Base-by-base conservation (phyloP, 2,329 filamentous ascomycete genomes). In the Botryotinia globosa region DNA sequence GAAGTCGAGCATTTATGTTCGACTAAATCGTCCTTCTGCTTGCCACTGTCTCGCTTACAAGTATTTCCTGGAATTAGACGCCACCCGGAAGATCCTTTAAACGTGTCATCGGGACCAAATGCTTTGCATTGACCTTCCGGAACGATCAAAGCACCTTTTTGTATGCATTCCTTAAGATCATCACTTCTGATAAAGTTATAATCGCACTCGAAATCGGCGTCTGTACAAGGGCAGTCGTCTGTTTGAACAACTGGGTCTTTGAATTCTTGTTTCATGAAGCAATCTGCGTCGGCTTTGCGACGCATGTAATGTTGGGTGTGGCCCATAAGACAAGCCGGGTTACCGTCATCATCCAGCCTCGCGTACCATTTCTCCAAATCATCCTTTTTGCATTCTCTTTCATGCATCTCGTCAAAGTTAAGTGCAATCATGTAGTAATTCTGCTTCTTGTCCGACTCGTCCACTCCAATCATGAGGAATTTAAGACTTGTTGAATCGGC, bases 321-420 rank as follows among this genome's bases (percentile, higher is more conserved):
- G 32, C 96, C 96, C 95, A 99, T 98, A 76, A 99, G 85, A 81
- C 96, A 99, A 68, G 90, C 93, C 3, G 94, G 88, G 69, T 97
- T 88, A 45, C 92, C 92, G 34, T 97, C 88, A 44, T 92, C 88
- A 79, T 97, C 91, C 54, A 92, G 87, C 25, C 94, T 90, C 37
- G 96, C 96, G 76, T 89, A 89, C 96, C 96, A 99, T 70, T 91
- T 87, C 80, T 98, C 94, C 82, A 98, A 91, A 77, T 97, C 93
- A 76, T 96, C 92, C 51, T 88, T 54, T 88, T 86, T 87, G 83
- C 97, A 99, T 73, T 92, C 92, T 45, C 88, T 86, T 82, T 96
- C 91, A 76, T 97, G 90, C 74, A 98, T 85, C 16, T 89, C 91
- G 16, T 89, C 88, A 78, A 99, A 99, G 80, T 98, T 92, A 73